phyloP scores from a whole-genome alignment of 2,329 filamentous ascomycete species.

The Thelonectria rubi region DNA sequence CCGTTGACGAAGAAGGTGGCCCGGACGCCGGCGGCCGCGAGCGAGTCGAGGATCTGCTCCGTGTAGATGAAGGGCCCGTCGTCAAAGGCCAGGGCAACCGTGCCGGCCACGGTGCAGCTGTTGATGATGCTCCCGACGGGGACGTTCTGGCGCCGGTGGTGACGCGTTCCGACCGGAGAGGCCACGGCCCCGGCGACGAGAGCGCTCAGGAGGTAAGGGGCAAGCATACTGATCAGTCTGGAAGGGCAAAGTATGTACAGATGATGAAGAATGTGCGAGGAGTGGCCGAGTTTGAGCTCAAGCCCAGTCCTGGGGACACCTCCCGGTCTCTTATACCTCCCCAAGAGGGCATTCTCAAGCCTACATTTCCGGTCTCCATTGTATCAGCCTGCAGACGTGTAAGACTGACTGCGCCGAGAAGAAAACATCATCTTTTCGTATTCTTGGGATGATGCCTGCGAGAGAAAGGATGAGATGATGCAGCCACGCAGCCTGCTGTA shows the following conservation, averaged over 20 bases:
- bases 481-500: conserved; percentile 2
- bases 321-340: neutral
- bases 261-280: neutral
- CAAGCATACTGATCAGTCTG: conserved; percentile 8
- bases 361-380: neutral
- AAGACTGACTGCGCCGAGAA: neutral
- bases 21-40: neutral
- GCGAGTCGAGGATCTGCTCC: conserved; percentile 1
- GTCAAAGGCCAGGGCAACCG: conserved; percentile 12
- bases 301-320: neutral
- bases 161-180: conserved; percentile 5
- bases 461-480: conserved; percentile 1
- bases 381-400: neutral
- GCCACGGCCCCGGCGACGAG: conserved; percentile 1
- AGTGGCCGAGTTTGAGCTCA: neutral
- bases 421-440: conserved; percentile 5
- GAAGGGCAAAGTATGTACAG: neutral
- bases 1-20: conserved; percentile 36
- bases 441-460: neutral
- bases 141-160: conserved; percentile 4
- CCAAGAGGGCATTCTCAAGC: neutral
- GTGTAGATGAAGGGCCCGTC: conserved; percentile 15
- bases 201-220: conserved; percentile 6
- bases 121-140: conserved; percentile 14
- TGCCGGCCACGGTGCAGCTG: conserved; percentile 8